phyloP scores from a whole-genome alignment of 2,329 filamentous ascomycete genomes.

The Neurospora sp. region DNA sequence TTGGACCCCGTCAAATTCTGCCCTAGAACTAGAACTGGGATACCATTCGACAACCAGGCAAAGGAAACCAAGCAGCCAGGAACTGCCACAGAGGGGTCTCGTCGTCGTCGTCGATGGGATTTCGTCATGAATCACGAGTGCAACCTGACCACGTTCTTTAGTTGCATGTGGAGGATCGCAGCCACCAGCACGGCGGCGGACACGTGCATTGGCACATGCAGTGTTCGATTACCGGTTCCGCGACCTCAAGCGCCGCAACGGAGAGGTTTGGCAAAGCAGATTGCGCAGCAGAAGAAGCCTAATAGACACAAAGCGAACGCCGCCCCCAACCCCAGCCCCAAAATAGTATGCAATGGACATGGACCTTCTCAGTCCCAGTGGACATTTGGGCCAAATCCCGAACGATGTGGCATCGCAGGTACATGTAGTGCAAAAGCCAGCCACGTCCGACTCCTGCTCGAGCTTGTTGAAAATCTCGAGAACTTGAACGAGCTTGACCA shows the following conservation, averaged over 20 bases:
- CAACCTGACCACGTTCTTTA: neutral
- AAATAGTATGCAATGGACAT: neutral
- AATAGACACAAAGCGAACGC: neutral
- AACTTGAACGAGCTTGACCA: neutral
- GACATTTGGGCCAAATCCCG: neutral
- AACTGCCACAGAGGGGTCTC: neutral
- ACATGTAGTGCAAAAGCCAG: neutral
- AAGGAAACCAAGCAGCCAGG: neutral
- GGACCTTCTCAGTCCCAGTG: neutral
- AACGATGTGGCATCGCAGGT: neutral
- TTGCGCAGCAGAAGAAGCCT: neutral
- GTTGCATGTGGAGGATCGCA: neutral
- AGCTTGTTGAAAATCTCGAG: neutral
- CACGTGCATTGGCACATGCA: neutral
- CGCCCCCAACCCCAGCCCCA: neutral
- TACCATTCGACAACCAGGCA: neutral
- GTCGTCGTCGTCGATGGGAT: neutral
- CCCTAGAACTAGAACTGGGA: neutral
- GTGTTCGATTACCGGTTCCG: neutral
- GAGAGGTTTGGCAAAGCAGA: neutral
- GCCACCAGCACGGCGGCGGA: neutral
- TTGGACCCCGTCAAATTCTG: neutral
- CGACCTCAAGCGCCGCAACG: neutral
- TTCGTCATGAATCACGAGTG: neutral
- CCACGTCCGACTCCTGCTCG: neutral